Conservation (phyloP, 1,284 basidiomycete genomes). For the Heterobasidion occidentale region DNA sequence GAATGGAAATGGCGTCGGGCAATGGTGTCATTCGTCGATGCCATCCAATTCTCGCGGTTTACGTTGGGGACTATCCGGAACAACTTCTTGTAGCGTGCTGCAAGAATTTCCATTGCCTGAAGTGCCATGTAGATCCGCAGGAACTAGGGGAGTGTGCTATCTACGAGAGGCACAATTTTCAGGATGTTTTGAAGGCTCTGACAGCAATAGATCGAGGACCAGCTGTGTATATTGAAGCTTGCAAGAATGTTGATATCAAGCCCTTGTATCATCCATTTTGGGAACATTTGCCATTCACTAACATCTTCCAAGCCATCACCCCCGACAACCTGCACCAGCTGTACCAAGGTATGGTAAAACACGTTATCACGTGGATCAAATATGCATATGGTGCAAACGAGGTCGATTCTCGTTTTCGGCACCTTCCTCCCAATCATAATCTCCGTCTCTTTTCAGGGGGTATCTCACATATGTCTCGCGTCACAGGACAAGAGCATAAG, state of each 20-base stretch:
- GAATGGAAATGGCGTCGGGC: conserved; percentile 10
- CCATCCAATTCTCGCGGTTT: conserved; percentile 15
- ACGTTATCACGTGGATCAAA: conserved; percentile 19
- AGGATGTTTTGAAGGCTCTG: neutral
- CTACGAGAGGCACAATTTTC: neutral
- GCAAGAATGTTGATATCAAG: conserved; percentile 6
- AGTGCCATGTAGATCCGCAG: neutral
- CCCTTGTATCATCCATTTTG: conserved; percentile 26
- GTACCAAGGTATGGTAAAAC: conserved; percentile 22
- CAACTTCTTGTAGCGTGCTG: conserved; percentile 12
- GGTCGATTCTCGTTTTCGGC: conserved; percentile 13
- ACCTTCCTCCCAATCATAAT: conserved; percentile 13
- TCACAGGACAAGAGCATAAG: conserved; percentile 14
- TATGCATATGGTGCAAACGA: conserved; percentile 7
- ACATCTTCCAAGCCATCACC: conserved; percentile 17
- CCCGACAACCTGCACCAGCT: conserved; percentile 25
- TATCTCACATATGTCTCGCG: conserved; percentile 11
- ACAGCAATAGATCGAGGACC: neutral
- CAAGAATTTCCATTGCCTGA: conserved; percentile 1
- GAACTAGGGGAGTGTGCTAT: neutral
- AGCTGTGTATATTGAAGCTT: neutral
- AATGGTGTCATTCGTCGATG: conserved; percentile 9
- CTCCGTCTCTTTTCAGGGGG: conserved; percentile 16
- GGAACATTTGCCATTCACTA: conserved; percentile 16
- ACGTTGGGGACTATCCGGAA: conserved; percentile 19